Base-by-base conservation (phyloP, 2,329 filamentous ascomycete species). In the Dactylellina drechsleri region DNA sequence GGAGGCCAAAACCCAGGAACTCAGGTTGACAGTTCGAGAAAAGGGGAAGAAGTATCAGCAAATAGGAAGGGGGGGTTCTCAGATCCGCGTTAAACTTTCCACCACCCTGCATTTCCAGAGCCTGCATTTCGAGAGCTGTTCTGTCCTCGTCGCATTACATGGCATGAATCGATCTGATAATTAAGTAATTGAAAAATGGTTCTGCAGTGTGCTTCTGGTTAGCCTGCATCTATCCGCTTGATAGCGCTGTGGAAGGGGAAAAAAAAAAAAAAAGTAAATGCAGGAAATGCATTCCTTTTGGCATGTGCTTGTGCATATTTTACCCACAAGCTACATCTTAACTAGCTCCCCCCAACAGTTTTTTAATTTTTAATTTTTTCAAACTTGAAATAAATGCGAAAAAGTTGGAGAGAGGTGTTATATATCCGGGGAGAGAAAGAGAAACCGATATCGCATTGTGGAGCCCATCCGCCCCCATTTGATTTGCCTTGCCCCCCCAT, bases 401-500 rank as follows among this genome's bases (percentile, higher is more conserved):
- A 36, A 36, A 36, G 31, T 36, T 36, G 31, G 31, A 52, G 47
- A 18, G 53, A 40, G 40, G 57, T 41, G 4, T 15, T 43, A 60
- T 40, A 18, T 47, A 47, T 43, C 26, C 52, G 43, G 65, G 31
- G 31, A 36, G 28, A 58, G 49, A 40, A 57, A 62, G 49, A 60
- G 57, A 70, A 70, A 57, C 57, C 66, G 66, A 70, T 62, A 70
- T 70, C 66, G 66, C 65, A 43, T 40, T 31, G 56, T 57, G 28
- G 54, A 16, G 53, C 65, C 31, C 23, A 23, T 4, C 23, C 23
- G 23, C 23, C 47, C 41, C 15, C 41, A 26, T 28, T 61, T 4
- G 4, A 23, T 23, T 23, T 23, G 23, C 4, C 23, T 23, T 23
- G 23, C 45, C 49, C 41, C 26, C 6, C 15, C 53, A 13, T 18